Percentiles rank a stretch among this genome's conserved stretches.
Conservation (phyloP, 2,329 filamentous ascomycete species). For the Colletotrichum neosansevieriae region DNA sequence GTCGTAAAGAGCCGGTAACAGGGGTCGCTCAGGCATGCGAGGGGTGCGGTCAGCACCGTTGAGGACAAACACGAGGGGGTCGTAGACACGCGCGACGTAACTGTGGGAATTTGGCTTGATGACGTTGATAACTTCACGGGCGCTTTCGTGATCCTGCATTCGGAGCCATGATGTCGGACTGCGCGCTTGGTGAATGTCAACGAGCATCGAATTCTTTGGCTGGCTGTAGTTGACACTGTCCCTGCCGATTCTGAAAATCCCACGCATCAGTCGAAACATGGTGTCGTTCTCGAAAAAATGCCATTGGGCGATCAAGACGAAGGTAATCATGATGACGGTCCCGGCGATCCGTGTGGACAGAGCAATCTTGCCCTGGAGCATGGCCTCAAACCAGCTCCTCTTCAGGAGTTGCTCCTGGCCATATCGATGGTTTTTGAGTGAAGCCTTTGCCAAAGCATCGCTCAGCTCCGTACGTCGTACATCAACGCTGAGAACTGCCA, state of each 20-base stretch:
- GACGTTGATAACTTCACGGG: constrained; percentile 80
- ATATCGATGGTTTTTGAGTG: constrained; percentile 54
- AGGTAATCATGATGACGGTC: constrained; percentile 77
- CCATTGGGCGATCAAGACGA: constrained; percentile 80
- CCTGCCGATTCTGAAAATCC: constrained; percentile 49
- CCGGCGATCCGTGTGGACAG: constrained; percentile 81
- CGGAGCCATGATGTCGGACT: constrained; percentile 83
- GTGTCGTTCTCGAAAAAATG: constrained; percentile 78
- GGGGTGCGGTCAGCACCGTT: constrained; percentile 76
- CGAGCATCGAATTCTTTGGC: constrained; percentile 56
- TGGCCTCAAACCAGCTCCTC: constrained; percentile 68
- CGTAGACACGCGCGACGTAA: constrained; percentile 80
- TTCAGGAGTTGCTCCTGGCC: constrained; percentile 48
- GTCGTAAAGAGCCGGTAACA: constrained; percentile 73
- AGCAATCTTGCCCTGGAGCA: constrained; percentile 74
- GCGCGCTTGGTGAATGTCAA: constrained; percentile 78
- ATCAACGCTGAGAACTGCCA: constrained; percentile 83
- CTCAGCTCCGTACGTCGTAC: constrained; percentile 81
- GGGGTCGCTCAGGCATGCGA: constrained; percentile 59
- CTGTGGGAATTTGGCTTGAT: constrained; percentile 78
- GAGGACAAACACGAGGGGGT: constrained; percentile 79
- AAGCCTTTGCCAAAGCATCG: constrained; percentile 74
- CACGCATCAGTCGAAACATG: constrained; percentile 51
- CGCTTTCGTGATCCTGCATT: constrained; percentile 83
- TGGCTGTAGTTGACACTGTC: constrained; percentile 44